phyloP scores from a whole-genome alignment of 2,329 filamentous ascomycete genomes.

The Arthroderma uncinatum region DNA sequence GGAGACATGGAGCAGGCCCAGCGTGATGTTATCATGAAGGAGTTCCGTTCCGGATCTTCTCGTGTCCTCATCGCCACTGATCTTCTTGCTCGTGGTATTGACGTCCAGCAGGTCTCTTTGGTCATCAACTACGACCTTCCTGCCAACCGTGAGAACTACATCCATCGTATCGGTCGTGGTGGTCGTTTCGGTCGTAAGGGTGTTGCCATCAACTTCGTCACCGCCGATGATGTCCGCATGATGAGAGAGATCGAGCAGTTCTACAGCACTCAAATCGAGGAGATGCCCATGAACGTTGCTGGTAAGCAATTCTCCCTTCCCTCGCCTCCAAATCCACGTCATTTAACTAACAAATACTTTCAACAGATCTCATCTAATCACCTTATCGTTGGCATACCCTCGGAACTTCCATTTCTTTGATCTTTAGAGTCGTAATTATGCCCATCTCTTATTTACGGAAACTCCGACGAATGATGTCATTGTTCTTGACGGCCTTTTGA shows the following conservation, averaged over 20 bases:
- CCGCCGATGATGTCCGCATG: conserved; percentile 94
- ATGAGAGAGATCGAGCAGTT: conserved; percentile 94
- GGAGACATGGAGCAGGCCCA: conserved; percentile 99
- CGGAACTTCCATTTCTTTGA: conserved; percentile 5
- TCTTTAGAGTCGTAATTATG: conserved; percentile 8
- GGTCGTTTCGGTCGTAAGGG: conserved; percentile 95
- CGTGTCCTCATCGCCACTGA: conserved; percentile 95
- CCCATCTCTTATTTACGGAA: conserved; percentile 3
- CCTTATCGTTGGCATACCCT: conserved; percentile 2
- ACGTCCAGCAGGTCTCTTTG: conserved; percentile 94
- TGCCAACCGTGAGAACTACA: conserved; percentile 98
- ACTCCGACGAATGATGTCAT: conserved; percentile 8
- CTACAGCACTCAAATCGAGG: conserved; percentile 93
- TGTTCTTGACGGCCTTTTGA: conserved; percentile 8
- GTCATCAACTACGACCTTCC: conserved; percentile 99
- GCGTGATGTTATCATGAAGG: conserved; percentile 97
- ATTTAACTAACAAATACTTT: conserved; percentile 44
- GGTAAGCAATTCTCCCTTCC: conserved; percentile 47
- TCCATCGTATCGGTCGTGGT: conserved; percentile 92
- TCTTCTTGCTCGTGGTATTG: conserved; percentile 95
- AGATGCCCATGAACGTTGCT: conserved; percentile 87
- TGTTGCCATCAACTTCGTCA: conserved; percentile 99
- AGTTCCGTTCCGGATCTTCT: conserved; percentile 93
- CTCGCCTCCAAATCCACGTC: conserved; percentile 95
- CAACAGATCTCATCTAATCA: conserved; percentile 34